phyloP scores from a whole-genome alignment of 2,329 filamentous ascomycete genomes.

The Verticillium isaacii region DNA sequence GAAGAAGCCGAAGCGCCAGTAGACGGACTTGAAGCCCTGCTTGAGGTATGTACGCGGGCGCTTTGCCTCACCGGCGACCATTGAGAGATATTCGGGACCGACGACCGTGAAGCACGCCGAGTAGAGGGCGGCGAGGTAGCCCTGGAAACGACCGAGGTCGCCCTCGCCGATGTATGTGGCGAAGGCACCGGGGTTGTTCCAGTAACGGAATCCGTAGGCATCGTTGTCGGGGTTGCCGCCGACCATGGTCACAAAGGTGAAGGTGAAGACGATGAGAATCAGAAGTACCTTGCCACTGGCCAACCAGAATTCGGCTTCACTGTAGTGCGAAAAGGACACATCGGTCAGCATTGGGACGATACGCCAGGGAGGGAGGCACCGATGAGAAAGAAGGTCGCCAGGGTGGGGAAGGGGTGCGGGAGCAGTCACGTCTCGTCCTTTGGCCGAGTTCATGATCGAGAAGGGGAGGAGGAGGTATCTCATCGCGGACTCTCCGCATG shows the following conservation, averaged over 20 bases:
- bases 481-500: background rate
- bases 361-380: background rate
- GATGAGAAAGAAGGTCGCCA: background rate
- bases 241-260: slow-evolving; percentile 77
- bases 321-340: slow-evolving; percentile 52
- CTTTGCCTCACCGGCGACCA: slow-evolving; percentile 65
- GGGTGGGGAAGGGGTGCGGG: background rate
- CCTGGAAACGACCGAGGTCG: slow-evolving; percentile 61
- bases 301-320: slow-evolving; percentile 69
- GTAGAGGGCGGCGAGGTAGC: slow-evolving; percentile 64
- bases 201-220: slow-evolving; percentile 66
- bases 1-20: slow-evolving; percentile 66
- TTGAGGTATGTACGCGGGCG: slow-evolving; percentile 61
- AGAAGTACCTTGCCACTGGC: slow-evolving; percentile 59
- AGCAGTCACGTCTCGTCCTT: background rate
- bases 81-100: slow-evolving; percentile 63
- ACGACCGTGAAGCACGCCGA: slow-evolving; percentile 59
- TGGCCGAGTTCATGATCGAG: background rate
- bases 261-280: slow-evolving; percentile 63
- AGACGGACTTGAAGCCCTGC: slow-evolving; percentile 67
- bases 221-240: slow-evolving; percentile 70
- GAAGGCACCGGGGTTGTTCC: slow-evolving; percentile 58
- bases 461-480: background rate
- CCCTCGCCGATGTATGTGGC: slow-evolving; percentile 55
- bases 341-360: background rate